Evolutionary conservation across 2,329 filamentous ascomycete species (phyloP).

Genomic region (Sclerotinia subarctica): DNA sequence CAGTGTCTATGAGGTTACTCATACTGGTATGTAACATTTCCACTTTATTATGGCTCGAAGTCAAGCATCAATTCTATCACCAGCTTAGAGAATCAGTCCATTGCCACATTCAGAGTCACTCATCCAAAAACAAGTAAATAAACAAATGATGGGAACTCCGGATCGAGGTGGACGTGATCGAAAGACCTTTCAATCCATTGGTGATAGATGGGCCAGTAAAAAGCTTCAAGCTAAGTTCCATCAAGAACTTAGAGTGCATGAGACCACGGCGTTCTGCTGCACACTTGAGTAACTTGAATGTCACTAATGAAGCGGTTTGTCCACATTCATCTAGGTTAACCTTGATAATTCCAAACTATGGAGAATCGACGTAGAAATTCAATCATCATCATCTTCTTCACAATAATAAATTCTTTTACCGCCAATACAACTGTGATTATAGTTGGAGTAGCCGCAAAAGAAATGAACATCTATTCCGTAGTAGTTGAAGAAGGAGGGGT

Average conservation of each 20-base stretch:
- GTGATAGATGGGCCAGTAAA: slow-evolving; percentile 6
- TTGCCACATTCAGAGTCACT: slow-evolving; percentile 7
- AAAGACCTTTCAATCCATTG: slow-evolving; percentile 19
- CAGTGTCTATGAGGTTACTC: not conserved
- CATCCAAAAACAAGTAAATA: slow-evolving; percentile 16
- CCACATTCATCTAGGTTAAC: not conserved
- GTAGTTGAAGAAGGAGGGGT: not conserved
- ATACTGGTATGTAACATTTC: slow-evolving; percentile 10
- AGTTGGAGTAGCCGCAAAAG: not conserved
- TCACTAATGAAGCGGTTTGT: slow-evolving; percentile 10
- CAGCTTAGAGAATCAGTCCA: slow-evolving; percentile 17
- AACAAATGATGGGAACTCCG: slow-evolving; percentile 10
- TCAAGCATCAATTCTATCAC: slow-evolving; percentile 14
- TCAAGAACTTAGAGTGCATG: slow-evolving; percentile 18
- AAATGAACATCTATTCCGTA: not conserved
- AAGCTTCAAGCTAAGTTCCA: slow-evolving; percentile 11
- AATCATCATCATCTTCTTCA: slow-evolving; percentile 3
- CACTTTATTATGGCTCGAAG: slow-evolving; percentile 11
- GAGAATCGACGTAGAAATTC: not conserved
- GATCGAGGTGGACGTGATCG: slow-evolving; percentile 17
- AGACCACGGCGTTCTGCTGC: slow-evolving; percentile 21
- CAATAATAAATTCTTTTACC: slow-evolving; percentile 7
- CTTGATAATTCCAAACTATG: not conserved
- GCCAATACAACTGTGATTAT: slow-evolving; percentile 9
- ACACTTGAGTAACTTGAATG: slow-evolving; percentile 17